Evolutionary conservation across 2,329 filamentous ascomycete genomes (phyloP), one percentile per base, ranked within the genome.

Genomic region (Cercospora sp.): DNA sequence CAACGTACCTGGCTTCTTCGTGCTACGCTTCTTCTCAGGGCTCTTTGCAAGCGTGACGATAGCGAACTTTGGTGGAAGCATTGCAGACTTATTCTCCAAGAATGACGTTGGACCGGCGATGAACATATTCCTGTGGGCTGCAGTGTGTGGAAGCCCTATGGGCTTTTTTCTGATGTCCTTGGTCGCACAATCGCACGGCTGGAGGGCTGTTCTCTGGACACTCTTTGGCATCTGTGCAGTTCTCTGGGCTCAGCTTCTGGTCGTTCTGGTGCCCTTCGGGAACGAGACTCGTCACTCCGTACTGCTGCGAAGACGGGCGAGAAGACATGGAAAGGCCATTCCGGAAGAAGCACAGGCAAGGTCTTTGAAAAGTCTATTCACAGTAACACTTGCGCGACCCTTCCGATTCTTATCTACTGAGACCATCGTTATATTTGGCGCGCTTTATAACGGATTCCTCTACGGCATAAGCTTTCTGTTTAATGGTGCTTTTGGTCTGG

Each of bases 401-500:
- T 83, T 85, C 66, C 75, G 81, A 1, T 84, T 84, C 60, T 70
- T 84, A 3, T 78, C 77, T 12, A 80, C 81, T 1, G 83, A 84
- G 70, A 80, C 82, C 39, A 84, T 85, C 53, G 80, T 83, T 31
- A 78, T 82, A 16, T 83, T 83, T 39, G 79, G 78, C n/a, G 82
- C 83, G 2, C 71, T 83, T 0, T 84, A 83, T 72, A 84, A 84
- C 59, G 83, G 81, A 3, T 84, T 83, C 67, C 75, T 84, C 2
- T 84, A 84, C 60, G 83, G 83, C 1, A 67, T 84, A 8, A 83
- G 81, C 1, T 85, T 85, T 64, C 75, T 84, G 0, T 84, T 84
- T 76, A 84, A 84, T 65, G 81, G 80, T 3, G 83, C 82, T 0
- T 85, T 85, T 65, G 77, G 79, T 20, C 77, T 85, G 18, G 83